Evolutionary conservation across 441 rosid genomes (phyloP).

Genomic region (Corymbia citriodora): DNA sequence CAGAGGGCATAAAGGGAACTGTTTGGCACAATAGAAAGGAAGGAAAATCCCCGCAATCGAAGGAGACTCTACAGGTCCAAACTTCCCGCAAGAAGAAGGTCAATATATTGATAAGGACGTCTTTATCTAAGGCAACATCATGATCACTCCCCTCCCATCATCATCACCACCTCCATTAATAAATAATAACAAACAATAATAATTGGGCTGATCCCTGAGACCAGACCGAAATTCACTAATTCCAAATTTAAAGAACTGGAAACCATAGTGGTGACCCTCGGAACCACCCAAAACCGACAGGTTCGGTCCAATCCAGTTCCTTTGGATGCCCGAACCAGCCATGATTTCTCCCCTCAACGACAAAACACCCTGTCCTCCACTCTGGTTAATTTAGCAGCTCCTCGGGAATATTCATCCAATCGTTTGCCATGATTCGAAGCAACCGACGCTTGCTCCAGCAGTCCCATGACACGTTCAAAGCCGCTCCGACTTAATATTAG

Average conservation of each 20-base stretch:
- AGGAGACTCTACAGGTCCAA: not conserved
- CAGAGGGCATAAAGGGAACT: not conserved
- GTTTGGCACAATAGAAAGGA: not conserved
- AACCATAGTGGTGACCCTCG: rapidly evolving
- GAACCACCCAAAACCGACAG: rapidly evolving
- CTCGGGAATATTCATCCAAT: not conserved
- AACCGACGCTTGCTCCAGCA: not conserved
- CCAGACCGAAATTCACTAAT: rapidly evolving
- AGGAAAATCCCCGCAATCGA: not conserved
- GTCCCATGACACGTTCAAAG: not conserved
- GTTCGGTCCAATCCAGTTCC: not conserved
- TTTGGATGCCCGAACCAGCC: too few species aligned
- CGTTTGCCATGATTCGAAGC: not conserved
- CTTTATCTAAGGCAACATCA: not conserved
- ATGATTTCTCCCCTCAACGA: not conserved
- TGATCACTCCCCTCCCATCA: not conserved
- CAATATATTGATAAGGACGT: not conserved
- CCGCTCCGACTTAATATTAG: not conserved
- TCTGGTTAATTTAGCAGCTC: not conserved
- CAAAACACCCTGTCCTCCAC: not conserved
- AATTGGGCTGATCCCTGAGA: too few species aligned
- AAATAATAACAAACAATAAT: too few species aligned
- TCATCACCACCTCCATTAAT: not conserved
- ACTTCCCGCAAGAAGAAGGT: not conserved
- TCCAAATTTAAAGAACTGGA: not conserved